Evolutionary conservation across 306 rosid genomes (phyloP), one percentile per base, ranked within the genome.

Genomic region (Medicago arabica): DNA sequence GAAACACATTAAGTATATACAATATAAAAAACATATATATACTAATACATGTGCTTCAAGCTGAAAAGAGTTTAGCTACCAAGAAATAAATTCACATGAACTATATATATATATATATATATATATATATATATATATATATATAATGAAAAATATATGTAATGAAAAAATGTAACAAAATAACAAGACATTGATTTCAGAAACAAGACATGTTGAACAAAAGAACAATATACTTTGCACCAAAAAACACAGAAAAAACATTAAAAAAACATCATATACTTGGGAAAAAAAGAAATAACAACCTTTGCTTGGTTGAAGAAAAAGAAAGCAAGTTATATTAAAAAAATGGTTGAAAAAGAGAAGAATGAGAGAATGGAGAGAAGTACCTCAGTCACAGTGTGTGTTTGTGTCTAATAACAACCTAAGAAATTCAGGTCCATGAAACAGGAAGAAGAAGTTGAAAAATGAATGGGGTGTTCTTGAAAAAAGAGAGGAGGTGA

Each of bases 401-500:
- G 36, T 6, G 41, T n/a, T n/a, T 7, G 6, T 38, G 2, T 31
- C 18, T 61, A 61, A 61, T 4, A 31, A 61, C 11, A 14, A 60
- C 4, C 4, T 61, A 61, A 61, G 18, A 61, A 61, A 31, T 31
- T 61, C 67, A 31, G 64, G 40, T 53, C 41, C 73, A 81, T 84
- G 77, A 79, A 86, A 75, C 67, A 8, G 36, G 25, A 21, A 15
- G 25, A 19, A 75, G 69, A 54, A 58, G 71, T 67, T 3, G 12
- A 72, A 16, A 61, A 61, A n/a, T n/a, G n/a, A n/a, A 65, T 38
- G 28, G 63, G 58, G 51, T 78, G 28, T 23, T 23, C 40, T 62
- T 69, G 77, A 76, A 76, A 64, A 72, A 60, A 66, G 41, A 28
- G 80, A 23, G 28, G 36, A 62, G 72, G 73, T 36, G 63, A 57